Percentiles rank a stretch among this genome's conserved stretches.
Conservation (phyloP, 129 eudicot genomes). For the Flaveria sonorensis region DNA sequence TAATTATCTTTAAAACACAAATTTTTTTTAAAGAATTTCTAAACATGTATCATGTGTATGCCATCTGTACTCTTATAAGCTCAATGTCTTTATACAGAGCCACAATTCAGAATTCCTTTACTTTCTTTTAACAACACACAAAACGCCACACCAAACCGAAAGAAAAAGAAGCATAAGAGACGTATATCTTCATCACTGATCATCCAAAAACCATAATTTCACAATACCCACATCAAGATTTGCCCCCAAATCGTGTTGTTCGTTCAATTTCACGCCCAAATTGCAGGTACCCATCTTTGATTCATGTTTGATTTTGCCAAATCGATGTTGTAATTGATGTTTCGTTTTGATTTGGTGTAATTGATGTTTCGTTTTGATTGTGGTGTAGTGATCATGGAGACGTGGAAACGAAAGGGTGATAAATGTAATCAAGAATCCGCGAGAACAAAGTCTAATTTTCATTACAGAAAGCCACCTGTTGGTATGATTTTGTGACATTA, state of each 20-base stretch:
- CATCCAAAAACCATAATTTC: slow-evolving; percentile 12
- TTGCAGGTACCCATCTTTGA: slow-evolving; percentile 20
- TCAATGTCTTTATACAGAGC: not conserved
- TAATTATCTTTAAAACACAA: not conserved
- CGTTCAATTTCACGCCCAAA: slow-evolving; percentile 19
- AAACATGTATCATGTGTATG: not conserved
- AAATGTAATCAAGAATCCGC: slow-evolving; percentile 25
- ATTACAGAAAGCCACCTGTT: slow-evolving; percentile 26
- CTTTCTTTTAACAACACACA: slow-evolving; percentile 17
- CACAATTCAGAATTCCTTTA: not conserved
- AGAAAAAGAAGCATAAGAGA: not conserved
- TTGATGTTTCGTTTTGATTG: slow-evolving; percentile 5
- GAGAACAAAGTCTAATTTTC: slow-evolving; percentile 19
- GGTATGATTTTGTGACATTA: slow-evolving; percentile 28
- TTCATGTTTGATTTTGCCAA: not conserved
- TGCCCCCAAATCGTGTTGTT: not conserved
- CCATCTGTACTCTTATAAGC: not conserved
- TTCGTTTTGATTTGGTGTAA: slow-evolving; percentile 4
- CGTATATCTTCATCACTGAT: not conserved
- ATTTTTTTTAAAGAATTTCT: too few relatives aligned
- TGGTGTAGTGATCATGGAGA: slow-evolving; percentile 31
- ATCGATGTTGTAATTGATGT: not conserved
- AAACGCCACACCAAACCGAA: slow-evolving; percentile 13
- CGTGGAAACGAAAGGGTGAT: slow-evolving; percentile 30
- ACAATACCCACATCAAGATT: slow-evolving; percentile 13